Percentiles rank a stretch among this genome's conserved stretches.
phyloP scores from a whole-genome alignment of 164 flowering plant genomes.

The Taxillus chinensis region DNA sequence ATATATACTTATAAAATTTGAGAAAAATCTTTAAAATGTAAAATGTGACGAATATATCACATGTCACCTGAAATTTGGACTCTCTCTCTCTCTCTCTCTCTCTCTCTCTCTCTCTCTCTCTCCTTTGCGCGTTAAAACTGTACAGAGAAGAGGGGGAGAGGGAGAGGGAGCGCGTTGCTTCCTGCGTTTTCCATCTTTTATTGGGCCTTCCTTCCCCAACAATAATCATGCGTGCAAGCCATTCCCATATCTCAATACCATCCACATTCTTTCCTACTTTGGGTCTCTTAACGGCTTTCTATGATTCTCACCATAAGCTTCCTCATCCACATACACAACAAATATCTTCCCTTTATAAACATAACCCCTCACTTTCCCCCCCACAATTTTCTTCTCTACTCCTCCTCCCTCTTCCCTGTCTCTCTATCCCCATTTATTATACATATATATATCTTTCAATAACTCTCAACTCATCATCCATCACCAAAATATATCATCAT shows the following conservation, averaged over 20 bases:
- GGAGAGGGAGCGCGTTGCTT: conserved; percentile 24
- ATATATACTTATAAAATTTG: too few species aligned
- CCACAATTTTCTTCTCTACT: neutral
- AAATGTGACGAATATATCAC: too few species aligned
- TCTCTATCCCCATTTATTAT: too few species aligned
- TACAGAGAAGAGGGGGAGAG: neutral
- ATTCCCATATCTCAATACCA: conserved; percentile 16
- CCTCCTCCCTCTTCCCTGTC: neutral
- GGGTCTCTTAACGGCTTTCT: conserved; percentile 21
- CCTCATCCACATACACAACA: conserved; percentile 10
- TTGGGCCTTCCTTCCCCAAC: conserved; percentile 6
- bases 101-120: neutral
- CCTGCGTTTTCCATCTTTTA: conserved; percentile 29
- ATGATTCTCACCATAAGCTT: conserved; percentile 30
- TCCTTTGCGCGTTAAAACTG: conserved; percentile 19
- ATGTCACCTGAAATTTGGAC: too few species aligned
- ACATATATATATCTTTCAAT: too few species aligned
- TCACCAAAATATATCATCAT: too few species aligned
- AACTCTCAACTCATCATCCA: too few species aligned
- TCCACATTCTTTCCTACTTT: conserved; percentile 8
- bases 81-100: neutral
- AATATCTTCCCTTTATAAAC: conserved; percentile 4
- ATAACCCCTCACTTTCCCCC: neutral
- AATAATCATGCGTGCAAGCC: conserved; percentile 51
- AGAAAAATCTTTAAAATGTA: too few species aligned